Evolutionary conservation across 176 grass and related monocot genomes (phyloP).

Genomic region (Thalia dealbata): DNA sequence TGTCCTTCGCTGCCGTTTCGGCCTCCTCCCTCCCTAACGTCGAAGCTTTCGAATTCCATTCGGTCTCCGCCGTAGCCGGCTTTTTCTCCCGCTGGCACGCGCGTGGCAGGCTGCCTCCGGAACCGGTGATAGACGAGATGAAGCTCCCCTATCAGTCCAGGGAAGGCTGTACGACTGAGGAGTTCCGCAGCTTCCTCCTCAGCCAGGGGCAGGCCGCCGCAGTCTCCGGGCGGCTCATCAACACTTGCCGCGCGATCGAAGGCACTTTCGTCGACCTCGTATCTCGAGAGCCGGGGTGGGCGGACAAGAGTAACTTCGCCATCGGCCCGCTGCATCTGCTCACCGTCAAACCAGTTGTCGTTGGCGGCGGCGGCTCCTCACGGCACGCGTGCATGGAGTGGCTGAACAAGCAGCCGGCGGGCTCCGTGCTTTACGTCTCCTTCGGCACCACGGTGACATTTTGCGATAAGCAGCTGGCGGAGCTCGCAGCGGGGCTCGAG

Average conservation of each 20-base stretch:
- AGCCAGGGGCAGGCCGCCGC: background rate
- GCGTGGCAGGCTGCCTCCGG: constrained; percentile 12
- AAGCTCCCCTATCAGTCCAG: background rate
- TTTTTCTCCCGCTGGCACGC: background rate
- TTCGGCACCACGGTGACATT: constrained; percentile 50
- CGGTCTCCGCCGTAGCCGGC: background rate
- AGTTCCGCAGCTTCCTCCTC: background rate
- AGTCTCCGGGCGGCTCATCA: constrained; percentile 13
- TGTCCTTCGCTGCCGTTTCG: background rate
- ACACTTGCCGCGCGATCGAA: constrained; percentile 31
- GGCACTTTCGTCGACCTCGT: constrained; percentile 34
- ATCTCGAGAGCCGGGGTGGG: background rate
- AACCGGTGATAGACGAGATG: background rate
- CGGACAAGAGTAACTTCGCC: constrained; percentile 35
- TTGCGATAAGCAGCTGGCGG: constrained; percentile 21
- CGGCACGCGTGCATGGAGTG: constrained; percentile 44
- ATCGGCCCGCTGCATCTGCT: constrained; percentile 49
- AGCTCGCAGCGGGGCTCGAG: constrained; percentile 35
- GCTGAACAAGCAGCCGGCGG: constrained; percentile 44
- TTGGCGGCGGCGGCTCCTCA: background rate
- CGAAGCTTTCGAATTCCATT: background rate
- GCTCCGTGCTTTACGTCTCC: constrained; percentile 55
- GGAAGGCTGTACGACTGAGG: background rate
- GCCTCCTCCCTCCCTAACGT: constrained; percentile 4
- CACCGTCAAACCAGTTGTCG: background rate